phyloP scores from a whole-genome alignment of 495 filamentous ascomycete species.

The Talaromyces trachyspermus region DNA sequence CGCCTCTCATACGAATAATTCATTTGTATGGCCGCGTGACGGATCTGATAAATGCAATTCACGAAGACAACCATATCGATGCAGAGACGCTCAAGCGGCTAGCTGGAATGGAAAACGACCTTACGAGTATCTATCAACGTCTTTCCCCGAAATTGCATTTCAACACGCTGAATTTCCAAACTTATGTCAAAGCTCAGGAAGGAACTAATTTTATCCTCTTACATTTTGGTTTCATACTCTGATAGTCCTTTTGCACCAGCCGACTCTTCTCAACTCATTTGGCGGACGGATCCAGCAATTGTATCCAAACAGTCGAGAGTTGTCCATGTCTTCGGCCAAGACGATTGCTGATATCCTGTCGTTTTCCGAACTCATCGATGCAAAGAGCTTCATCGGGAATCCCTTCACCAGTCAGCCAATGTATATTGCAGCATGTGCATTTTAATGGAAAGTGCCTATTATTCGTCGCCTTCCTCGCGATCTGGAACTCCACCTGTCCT shows the following conservation, averaged over 20 bases:
- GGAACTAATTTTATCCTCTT: conserved; percentile 80
- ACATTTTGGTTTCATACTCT: conserved; percentile 89
- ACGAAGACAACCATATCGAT: conserved; percentile 65
- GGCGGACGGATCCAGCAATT: conserved; percentile 62
- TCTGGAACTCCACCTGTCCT: conserved; percentile 26
- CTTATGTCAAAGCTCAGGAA: conserved; percentile 67
- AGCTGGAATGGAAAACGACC: conserved; percentile 63
- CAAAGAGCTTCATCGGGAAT: conserved; percentile 73
- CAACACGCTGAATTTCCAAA: conserved; percentile 68
- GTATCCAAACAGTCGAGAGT: conserved; percentile 66
- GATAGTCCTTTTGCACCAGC: conserved; percentile 77
- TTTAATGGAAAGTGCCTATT: conserved; percentile 69
- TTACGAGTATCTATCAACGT: conserved; percentile 68
- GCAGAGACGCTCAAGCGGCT: conserved; percentile 61
- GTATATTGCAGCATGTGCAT: conserved; percentile 82
- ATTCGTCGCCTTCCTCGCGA: conserved; percentile 31
- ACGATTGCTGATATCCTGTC: conserved; percentile 79
- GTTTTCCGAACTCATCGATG: conserved; percentile 71
- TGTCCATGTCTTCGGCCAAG: conserved; percentile 83
- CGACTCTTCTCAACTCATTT: conserved; percentile 69
- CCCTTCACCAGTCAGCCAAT: conserved; percentile 86
- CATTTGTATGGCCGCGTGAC: conserved; percentile 77
- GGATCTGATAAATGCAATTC: conserved; percentile 76
- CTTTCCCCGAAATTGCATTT: conserved; percentile 67
- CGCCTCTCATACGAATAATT: conserved; percentile 71